A percentile compares a stretch with the other conserved stretches of the same genome.
Conservation (phyloP, 2,329 filamentous ascomycete species). For the Rutstroemia sp. region DNA sequence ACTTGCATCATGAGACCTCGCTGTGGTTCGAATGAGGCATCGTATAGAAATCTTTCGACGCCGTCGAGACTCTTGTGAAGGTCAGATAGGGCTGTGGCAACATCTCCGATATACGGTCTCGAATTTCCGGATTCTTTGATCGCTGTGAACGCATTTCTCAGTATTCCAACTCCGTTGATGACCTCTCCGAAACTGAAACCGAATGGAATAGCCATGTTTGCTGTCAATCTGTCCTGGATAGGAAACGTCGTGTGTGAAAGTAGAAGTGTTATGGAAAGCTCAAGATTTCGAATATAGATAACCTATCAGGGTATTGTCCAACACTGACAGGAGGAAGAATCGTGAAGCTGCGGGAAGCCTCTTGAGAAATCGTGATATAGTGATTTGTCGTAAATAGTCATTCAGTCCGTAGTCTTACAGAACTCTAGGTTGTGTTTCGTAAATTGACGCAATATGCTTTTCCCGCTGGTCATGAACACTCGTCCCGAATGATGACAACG, state of each 20-base stretch:
- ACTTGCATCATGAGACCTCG: slow-evolving; percentile 8
- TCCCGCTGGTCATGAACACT: not conserved
- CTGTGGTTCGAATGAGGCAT: not conserved
- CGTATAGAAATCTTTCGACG: slow-evolving; percentile 5
- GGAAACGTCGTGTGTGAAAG: not conserved
- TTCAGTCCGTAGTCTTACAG: slow-evolving; percentile 1
- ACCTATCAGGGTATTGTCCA: not conserved
- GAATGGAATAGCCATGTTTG: slow-evolving; percentile 7
- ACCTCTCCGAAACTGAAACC: slow-evolving; percentile 8
- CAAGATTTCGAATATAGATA: not conserved
- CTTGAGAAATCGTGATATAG: slow-evolving; percentile 8
- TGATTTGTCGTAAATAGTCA: slow-evolving; percentile 7
- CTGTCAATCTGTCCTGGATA: not conserved
- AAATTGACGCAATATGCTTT: not conserved
- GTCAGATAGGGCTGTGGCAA: slow-evolving; percentile 3
- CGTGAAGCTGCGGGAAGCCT: slow-evolving; percentile 7
- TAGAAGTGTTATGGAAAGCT: not conserved
- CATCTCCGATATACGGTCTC: slow-evolving; percentile 3
- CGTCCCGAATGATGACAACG: not conserved
- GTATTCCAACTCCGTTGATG: slow-evolving; percentile 4
- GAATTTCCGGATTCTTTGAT: slow-evolving; percentile 3
- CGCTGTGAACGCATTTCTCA: slow-evolving; percentile 3
- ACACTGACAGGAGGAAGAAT: slow-evolving; percentile 3
- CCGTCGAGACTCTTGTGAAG: slow-evolving; percentile 4
- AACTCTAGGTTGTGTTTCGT: not conserved